These are phyloP conservation scores for Annulohypoxylon stygium DNA, from an alignment of 495 filamentous ascomycete species.

Conservation along the genomic window DNA sequence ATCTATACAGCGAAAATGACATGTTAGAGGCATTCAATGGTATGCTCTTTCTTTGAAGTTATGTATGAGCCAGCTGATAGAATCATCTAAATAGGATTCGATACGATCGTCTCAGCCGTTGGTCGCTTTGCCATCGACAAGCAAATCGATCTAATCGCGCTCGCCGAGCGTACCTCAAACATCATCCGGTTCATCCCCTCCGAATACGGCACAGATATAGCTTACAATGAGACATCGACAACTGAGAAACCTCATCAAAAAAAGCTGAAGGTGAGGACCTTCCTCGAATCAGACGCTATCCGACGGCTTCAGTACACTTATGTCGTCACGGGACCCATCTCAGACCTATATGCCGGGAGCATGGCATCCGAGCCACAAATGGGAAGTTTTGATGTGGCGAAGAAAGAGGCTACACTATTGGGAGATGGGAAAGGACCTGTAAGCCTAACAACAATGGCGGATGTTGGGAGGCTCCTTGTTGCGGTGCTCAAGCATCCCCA, in stretches of 20 bases:
- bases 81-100: not conserved
- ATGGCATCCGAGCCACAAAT: not conserved
- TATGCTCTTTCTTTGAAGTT: not conserved
- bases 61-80: too few relatives aligned
- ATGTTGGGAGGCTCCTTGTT: not conserved
- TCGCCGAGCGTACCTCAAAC: not conserved
- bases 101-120: not conserved
- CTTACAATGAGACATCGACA: not conserved
- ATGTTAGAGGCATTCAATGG: not conserved
- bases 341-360: not conserved
- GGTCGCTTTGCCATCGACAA: slow-evolving; percentile 1
- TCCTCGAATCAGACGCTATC: not conserved
- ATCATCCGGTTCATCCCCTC: not conserved
- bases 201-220: slow-evolving; percentile 1
- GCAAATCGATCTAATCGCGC: not conserved
- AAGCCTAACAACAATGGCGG: not conserved
- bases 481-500: not conserved
- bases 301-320: not conserved
- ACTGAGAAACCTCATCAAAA: not conserved
- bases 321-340: not conserved
- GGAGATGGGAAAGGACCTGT: not conserved
- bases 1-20: not conserved
- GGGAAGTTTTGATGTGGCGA: not conserved
- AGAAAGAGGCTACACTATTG: not conserved
- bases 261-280: not conserved